Base-by-base conservation (phyloP, 495 filamentous ascomycete species). In the Lindgomyces ingoldianus region DNA sequence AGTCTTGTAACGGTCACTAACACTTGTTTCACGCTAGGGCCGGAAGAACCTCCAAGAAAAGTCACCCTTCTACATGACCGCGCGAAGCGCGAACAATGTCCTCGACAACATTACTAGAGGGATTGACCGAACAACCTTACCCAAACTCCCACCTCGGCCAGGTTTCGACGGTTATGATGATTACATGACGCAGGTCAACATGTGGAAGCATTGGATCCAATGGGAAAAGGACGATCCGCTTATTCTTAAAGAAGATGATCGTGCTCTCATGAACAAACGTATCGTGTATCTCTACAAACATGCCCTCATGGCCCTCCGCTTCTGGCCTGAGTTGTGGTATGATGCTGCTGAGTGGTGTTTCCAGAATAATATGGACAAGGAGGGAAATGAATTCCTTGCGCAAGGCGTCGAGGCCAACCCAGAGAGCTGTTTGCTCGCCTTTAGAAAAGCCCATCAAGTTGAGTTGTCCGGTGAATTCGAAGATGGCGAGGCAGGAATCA, bases 171-270 rank as follows among this genome's bases (percentile, higher is more conserved):
- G 95, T 6, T 87, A 96, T 47, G 80, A 87, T 41, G 91, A 96
- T 69, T 98, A 90, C 72, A 77, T 85, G 59, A 83, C 89, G 56
- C 94, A 98, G 71, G 87, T 95, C n/a, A 84, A 89, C 33, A 81
- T 94, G 11, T 98, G 94, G 94, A 91, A 91, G 72, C 84, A 82
- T 50, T 98, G 94, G 94, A 88, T 98, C 57, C 76, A 83, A 12
- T 98, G 91, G 91, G 94, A 98, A 77, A 95, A 94, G 69, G 86
- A 87, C 9, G 94, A 98, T 74, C 91, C 90, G 0, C 78, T 98
- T 27, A 88, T 95, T 56, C 73, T 98, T 14, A 89, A 83, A 72
- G 86, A 85, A 26, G 91, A 97, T 18, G 91, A 97, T 66, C 73
- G 78, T 6, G 77, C 82, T 30, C 81, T 85, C 0, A 95, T 88